Percentiles rank a stretch among this genome's conserved stretches.
phyloP scores from a whole-genome alignment of 2,329 filamentous ascomycete species.

The Xylaria hypoxylon region DNA sequence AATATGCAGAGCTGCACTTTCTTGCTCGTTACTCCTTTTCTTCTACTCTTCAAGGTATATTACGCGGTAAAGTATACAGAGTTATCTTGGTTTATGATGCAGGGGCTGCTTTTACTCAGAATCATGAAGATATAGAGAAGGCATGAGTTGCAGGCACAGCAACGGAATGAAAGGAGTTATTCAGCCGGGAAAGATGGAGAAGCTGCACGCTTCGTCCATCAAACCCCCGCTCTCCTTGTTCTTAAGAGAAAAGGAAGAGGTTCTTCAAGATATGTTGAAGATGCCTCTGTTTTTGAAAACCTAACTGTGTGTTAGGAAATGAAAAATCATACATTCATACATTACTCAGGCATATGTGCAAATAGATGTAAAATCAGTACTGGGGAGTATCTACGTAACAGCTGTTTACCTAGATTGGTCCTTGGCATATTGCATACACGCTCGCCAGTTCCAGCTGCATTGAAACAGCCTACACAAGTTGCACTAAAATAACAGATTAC shows the following conservation, averaged over 20 bases:
- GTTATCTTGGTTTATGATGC: conserved; percentile 19
- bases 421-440: not conserved
- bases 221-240: not conserved
- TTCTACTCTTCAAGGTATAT: conserved; percentile 13
- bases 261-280: conserved; percentile 17
- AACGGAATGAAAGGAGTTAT: conserved; percentile 2
- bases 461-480: no score
- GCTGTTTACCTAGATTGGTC: not conserved
- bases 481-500: no score
- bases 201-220: not conserved
- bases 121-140: conserved; percentile 18
- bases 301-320: conserved; percentile 17
- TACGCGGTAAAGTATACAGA: conserved; percentile 30
- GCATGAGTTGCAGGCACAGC: conserved; percentile 10
- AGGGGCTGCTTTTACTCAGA: conserved; percentile 14
- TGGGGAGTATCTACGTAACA: not conserved
- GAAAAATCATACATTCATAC: conserved; percentile 6
- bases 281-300: not conserved
- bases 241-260: not conserved
- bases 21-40: not conserved
- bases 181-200: not conserved
- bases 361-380: not conserved
- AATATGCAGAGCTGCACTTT: conserved; percentile 9
- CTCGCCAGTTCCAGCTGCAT: no score
- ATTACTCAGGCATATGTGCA: not conserved